These are phyloP conservation scores for Ganoderma sp. DNA, from an alignment of 1,284 basidiomycete species.

Conservation along the genomic window DNA sequence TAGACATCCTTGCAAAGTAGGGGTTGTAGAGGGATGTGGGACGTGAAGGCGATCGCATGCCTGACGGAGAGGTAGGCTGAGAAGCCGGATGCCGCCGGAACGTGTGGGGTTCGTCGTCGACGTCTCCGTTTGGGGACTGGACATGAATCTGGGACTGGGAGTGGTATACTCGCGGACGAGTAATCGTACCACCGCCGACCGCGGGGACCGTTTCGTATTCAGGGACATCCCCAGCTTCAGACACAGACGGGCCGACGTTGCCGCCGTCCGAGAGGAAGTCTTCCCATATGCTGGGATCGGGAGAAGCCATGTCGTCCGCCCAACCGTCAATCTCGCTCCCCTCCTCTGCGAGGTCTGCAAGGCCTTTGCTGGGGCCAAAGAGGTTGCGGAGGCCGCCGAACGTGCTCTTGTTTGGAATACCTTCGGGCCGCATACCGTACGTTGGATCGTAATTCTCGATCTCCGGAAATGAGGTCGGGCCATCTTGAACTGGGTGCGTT, in stretches of 20 bases:
- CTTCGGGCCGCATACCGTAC: constrained; percentile 94
- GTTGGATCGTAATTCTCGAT: constrained; percentile 95
- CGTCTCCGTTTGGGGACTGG: constrained; percentile 26
- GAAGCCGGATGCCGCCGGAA: constrained; percentile 25
- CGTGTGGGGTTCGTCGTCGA: constrained; percentile 20
- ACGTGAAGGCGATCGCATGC: constrained; percentile 32
- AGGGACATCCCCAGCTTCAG: constrained; percentile 33
- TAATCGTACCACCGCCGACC: constrained; percentile 69
- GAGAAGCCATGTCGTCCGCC: constrained; percentile 56
- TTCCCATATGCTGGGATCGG: constrained; percentile 74
- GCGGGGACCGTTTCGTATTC: constrained; percentile 59
- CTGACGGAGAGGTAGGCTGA: constrained; percentile 21
- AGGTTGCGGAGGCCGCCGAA: constrained; percentile 77
- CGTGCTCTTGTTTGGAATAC: constrained; percentile 76
- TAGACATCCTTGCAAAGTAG: constrained; percentile 40
- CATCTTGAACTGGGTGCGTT: constrained; percentile 39
- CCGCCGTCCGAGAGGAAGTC: constrained; percentile 49
- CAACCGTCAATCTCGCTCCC: constrained; percentile 51
- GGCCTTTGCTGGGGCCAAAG: constrained; percentile 68
- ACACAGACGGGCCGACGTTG: constrained; percentile 40
- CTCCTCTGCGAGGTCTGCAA: constrained; percentile 82
- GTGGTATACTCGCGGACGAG: constrained; percentile 66
- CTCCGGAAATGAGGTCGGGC: constrained; percentile 71
- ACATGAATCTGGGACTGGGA: constrained; percentile 53
- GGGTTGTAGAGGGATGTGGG: constrained; percentile 40